These are phyloP conservation scores for Artemisia tridentata DNA, from an alignment of 129 eudicot genomes.

Conservation along the genomic window DNA sequence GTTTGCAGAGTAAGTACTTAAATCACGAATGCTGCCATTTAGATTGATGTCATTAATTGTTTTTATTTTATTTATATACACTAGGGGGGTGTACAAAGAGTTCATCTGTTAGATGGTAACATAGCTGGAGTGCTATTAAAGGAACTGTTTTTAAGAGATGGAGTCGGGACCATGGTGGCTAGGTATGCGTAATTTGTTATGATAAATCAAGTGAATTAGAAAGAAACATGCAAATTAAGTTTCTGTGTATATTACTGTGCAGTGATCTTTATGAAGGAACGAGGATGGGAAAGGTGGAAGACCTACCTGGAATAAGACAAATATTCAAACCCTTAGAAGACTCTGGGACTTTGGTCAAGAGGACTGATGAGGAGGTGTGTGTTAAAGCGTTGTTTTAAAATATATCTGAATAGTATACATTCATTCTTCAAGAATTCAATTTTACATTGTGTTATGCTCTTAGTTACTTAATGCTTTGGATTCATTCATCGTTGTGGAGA, in stretches of 20 bases:
- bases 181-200: constrained; percentile 49
- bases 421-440: too few relatives aligned
- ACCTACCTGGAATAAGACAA: constrained; percentile 67
- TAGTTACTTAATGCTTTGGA: too few relatives aligned
- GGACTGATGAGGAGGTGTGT: constrained; percentile 81
- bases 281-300: constrained; percentile 67
- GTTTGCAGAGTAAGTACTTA: constrained; percentile 79
- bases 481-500: too few relatives aligned
- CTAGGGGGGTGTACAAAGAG: constrained; percentile 98
- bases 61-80: constrained; percentile 10
- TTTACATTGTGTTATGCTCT: too few relatives aligned
- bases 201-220: background rate
- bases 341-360: constrained; percentile 79
- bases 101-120: constrained; percentile 88
- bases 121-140: constrained; percentile 77
- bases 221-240: background rate
- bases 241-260: constrained; percentile 17
- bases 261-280: constrained; percentile 99
- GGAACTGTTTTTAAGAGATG: constrained; percentile 93
- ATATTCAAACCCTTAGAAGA: constrained; percentile 80
- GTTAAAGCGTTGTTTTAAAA: background rate
- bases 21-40: background rate
- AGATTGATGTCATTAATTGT: background rate
- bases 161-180: constrained; percentile 98
- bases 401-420: constrained; percentile 1